A percentile compares a stretch with the other conserved stretches of the same genome.
These are phyloP conservation scores for Dryas octopetala DNA, from an alignment of 306 rosid genomes.

Conservation along the genomic window DNA sequence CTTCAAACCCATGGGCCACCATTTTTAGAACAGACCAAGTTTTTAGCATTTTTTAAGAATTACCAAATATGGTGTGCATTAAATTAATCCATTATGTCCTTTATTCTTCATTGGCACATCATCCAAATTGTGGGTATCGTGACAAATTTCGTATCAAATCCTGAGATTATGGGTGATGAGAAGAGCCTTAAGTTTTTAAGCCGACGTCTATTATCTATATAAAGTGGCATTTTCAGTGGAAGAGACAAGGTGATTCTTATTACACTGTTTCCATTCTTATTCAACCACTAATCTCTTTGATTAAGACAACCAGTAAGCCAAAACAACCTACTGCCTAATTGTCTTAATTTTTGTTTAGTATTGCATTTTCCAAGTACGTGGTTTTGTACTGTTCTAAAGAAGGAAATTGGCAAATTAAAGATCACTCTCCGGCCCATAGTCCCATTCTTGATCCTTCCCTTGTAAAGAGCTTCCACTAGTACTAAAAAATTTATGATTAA, in stretches of 20 bases:
- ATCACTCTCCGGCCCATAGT: too few relatives aligned
- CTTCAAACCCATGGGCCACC: neutral
- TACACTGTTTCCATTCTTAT: neutral
- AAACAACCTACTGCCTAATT: neutral
- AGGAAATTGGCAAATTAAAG: too few relatives aligned
- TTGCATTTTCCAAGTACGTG: conserved; percentile 2
- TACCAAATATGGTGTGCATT: neutral
- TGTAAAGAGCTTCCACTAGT: too few relatives aligned
- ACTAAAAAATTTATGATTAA: too few relatives aligned
- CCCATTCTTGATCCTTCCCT: too few relatives aligned
- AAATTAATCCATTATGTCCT: neutral
- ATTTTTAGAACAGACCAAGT: neutral
- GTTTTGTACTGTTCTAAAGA: neutral
- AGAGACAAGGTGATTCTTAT: neutral
- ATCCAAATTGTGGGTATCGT: neutral
- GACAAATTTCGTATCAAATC: neutral
- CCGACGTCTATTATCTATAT: neutral
- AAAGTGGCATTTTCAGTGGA: neutral
- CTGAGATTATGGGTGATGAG: neutral
- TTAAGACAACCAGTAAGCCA: conserved; percentile 6
- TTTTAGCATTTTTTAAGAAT: neutral
- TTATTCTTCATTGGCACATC: neutral
- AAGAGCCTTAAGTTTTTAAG: neutral
- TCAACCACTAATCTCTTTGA: conserved; percentile 8
- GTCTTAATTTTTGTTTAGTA: neutral